Base-by-base conservation (phyloP, 2,329 filamentous ascomycete genomes). In the Drechslerella dactyloides region DNA sequence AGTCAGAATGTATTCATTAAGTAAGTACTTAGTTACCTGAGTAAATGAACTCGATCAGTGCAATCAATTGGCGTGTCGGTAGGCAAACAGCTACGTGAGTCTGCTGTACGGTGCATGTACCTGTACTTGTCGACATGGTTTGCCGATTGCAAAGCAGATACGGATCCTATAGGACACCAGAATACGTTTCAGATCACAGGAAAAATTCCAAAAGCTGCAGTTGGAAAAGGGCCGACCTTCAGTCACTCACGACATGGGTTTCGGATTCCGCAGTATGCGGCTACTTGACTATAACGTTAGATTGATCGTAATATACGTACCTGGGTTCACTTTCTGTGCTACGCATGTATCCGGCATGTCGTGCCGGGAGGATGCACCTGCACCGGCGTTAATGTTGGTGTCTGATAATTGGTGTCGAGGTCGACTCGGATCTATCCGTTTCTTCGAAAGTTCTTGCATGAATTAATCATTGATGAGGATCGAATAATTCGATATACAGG, bases 341-440 rank as follows among this genome's bases (percentile, higher is more conserved):
- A n/a, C n/a, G n/a, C n/a, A n/a, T 42, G 37, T 42, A 42, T 2
- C n/a, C n/a, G n/a, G n/a, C n/a, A 8, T 33, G 8, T 8, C 27
- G 27, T 42, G 37, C 37, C 37, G 37, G 37, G n/a, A 42, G 13
- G 37, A 42, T 13, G 37, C n/a, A 2, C n/a, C 2, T 42, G 37
- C 37, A 13, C n/a, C 5, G 5, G 13, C 11, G 11, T 42, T 37
- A 37, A 37, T 37, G 6, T 37, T 13, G 27, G 27, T 33, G 27
- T 13, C 37, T 15, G n/a, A 15, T 5, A 42, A 13, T 42, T 4
- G 37, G 37, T 3, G n/a, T 42, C 37, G 37, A 42, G 37, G n/a
- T 42, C 37, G n/a, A n/a, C n/a, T n/a, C n/a, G 37, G 37, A 42
- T 42, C 37, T 42, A 42, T 42, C 37, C 37, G 37, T 42, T 17